phyloP scores from a whole-genome alignment of 2,329 filamentous ascomycete species.

The Calycina marina region DNA sequence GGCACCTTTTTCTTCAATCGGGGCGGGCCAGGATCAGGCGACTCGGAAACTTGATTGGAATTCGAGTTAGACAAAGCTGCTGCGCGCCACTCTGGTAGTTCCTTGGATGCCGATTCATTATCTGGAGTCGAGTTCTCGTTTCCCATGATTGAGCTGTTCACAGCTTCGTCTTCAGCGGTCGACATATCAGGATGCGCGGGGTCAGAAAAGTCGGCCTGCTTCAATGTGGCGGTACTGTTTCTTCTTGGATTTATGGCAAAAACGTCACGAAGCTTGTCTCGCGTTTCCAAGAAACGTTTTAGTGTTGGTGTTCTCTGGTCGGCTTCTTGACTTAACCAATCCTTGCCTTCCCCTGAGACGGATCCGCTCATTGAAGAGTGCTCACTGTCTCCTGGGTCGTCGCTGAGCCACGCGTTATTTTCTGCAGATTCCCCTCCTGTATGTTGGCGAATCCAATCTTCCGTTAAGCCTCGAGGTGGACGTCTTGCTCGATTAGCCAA shows the following conservation, averaged over 20 bases:
- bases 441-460: conserved; percentile 78
- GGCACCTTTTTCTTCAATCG: conserved; percentile 54
- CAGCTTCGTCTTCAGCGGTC: conserved; percentile 9
- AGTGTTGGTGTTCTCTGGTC: conserved; percentile 23
- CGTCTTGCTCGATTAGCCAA: conserved; percentile 48
- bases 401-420: conserved; percentile 70
- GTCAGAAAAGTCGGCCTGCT: conserved; percentile 18
- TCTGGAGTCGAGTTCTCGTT: conserved; percentile 11
- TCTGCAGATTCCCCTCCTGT: conserved; percentile 57
- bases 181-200: conserved; percentile 13
- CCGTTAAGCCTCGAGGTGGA: conserved; percentile 49
- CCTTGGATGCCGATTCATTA: conserved; percentile 26
- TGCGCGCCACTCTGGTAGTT: conserved; percentile 15
- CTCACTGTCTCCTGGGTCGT: conserved; percentile 59
- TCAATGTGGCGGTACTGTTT: conserved; percentile 22
- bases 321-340: conserved; percentile 33
- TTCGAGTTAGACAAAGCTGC: conserved; percentile 7
- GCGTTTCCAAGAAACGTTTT: conserved; percentile 15
- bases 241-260: conserved; percentile 18
- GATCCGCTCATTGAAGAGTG: conserved; percentile 61
- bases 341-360: conserved; percentile 32
- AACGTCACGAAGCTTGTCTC: conserved; percentile 9
- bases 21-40: conserved; percentile 31
- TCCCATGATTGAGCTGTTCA: conserved; percentile 9
- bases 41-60: conserved; percentile 7